phyloP scores from a whole-genome alignment of 2,329 filamentous ascomycete genomes.

The Ophiostoma sp. region DNA sequence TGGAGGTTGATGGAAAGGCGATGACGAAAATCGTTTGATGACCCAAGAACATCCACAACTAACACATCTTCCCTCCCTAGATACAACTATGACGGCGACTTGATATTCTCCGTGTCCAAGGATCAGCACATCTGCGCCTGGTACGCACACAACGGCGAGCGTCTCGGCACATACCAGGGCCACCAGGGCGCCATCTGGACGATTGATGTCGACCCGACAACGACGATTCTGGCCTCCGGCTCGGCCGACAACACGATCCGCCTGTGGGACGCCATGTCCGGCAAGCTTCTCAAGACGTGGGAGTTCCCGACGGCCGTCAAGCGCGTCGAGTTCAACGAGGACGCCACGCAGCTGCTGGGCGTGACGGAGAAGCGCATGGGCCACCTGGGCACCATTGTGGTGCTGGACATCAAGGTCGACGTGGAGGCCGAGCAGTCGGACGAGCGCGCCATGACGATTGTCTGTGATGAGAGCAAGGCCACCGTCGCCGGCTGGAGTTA shows the following conservation, averaged over 20 bases:
- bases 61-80: slow-evolving; percentile 43
- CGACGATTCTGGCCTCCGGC: slow-evolving; percentile 87
- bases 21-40: background rate
- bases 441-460: slow-evolving; percentile 81
- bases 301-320: slow-evolving; percentile 97
- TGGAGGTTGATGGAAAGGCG: background rate
- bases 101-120: slow-evolving; percentile 36
- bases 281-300: slow-evolving; percentile 94
- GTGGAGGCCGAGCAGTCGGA: slow-evolving; percentile 79
- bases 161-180: slow-evolving; percentile 92
- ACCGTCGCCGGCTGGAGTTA: slow-evolving; percentile 98
- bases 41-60: background rate
- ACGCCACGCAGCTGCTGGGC: slow-evolving; percentile 84
- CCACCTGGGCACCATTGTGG: slow-evolving; percentile 88
- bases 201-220: slow-evolving; percentile 91
- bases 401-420: slow-evolving; percentile 85
- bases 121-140: slow-evolving; percentile 79
- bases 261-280: slow-evolving; percentile 93
- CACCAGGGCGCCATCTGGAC: slow-evolving; percentile 99
- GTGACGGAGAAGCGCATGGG: slow-evolving; percentile 99
- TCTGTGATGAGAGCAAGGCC: slow-evolving; percentile 93
- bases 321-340: slow-evolving; percentile 94
- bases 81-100: slow-evolving; percentile 92
- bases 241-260: slow-evolving; percentile 98
- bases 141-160: slow-evolving; percentile 97